phyloP scores from a whole-genome alignment of 2,329 filamentous ascomycete genomes.

The Pestalotiopsis sp. region DNA sequence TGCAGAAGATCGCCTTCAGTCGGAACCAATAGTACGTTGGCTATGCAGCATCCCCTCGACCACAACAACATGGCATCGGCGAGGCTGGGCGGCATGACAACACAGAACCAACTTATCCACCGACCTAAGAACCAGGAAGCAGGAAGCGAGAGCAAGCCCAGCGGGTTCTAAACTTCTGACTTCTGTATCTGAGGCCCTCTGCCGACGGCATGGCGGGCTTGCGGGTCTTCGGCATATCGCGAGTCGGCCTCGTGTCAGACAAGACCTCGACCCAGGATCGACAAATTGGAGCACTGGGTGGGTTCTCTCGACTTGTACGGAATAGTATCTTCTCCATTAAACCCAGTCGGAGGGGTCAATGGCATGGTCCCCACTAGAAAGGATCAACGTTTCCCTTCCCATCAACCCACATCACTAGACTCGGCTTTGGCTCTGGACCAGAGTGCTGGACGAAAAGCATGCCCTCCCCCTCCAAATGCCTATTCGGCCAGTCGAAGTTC shows the following conservation, averaged over 20 bases:
- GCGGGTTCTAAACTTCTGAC: not conserved
- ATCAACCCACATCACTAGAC: constrained; percentile 1
- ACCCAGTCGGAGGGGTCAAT: constrained; percentile 1
- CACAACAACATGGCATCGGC: not conserved
- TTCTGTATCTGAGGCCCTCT: not conserved
- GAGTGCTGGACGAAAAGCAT: constrained; percentile 1
- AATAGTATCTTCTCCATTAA: constrained; percentile 3
- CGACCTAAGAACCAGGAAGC: not conserved
- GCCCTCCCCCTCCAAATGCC: constrained; percentile 1
- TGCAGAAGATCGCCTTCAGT: not conserved
- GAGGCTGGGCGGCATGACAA: constrained; percentile 7
- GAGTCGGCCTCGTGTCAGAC: constrained; percentile 12
- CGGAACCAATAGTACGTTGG: not conserved
- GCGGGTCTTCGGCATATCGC: constrained; percentile 3
- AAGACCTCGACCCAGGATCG: not conserved
- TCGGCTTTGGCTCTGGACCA: constrained; percentile 8
- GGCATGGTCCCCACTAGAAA: constrained; percentile 5
- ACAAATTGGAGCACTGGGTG: not conserved
- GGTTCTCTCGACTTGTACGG: not conserved
- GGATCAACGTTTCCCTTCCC: constrained; percentile 12
- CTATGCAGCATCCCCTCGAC: not conserved
- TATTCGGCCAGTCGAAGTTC: not conserved
- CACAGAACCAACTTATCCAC: not conserved
- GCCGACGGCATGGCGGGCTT: constrained; percentile 1
- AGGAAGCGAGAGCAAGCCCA: not conserved